A percentile compares a stretch with the other conserved stretches of the same genome.
Evolutionary conservation across 768 basidiomycete genomes (phyloP).

Genomic region (Suillus subaureus): DNA sequence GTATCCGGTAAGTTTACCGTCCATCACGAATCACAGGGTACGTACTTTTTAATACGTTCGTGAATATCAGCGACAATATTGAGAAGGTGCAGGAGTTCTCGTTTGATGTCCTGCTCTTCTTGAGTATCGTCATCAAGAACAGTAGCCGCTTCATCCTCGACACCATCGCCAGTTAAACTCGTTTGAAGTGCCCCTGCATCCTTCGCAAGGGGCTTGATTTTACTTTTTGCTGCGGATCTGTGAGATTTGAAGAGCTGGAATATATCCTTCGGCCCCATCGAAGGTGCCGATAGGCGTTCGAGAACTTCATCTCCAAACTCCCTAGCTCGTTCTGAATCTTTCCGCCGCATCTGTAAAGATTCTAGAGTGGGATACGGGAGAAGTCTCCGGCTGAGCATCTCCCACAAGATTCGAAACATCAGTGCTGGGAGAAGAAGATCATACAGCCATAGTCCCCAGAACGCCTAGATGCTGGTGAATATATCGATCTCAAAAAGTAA

Average conservation of each 20-base stretch:
- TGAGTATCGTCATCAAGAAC: conserved; percentile 39
- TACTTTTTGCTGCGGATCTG: conserved; percentile 38
- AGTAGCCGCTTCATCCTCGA: conserved; percentile 21
- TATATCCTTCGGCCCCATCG: conserved; percentile 52
- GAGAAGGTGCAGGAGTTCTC: conserved; percentile 41
- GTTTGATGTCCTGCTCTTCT: conserved; percentile 46
- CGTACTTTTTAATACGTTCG: conserved; percentile 66
- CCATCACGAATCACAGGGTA: conserved; percentile 3
- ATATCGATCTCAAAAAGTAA: conserved; percentile 5
- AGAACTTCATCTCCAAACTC: conserved; percentile 54
- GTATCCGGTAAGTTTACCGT: conserved; percentile 2
- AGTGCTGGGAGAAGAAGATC: conserved; percentile 57
- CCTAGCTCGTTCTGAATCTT: conserved; percentile 49
- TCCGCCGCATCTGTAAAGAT: conserved; percentile 55
- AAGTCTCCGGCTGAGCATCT: conserved; percentile 50
- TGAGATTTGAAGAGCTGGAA: conserved; percentile 54
- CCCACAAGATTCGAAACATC: conserved; percentile 47
- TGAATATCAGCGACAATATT: conserved; percentile 59
- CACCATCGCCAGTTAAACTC: conserved; percentile 1
- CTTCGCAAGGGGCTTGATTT: conserved; percentile 28
- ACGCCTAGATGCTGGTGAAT: conserved; percentile 41
- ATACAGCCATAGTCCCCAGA: conserved; percentile 66
- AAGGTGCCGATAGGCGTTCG: conserved; percentile 46
- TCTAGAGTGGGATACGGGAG: conserved; percentile 56
- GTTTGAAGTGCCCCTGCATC: conserved; percentile 5